A percentile compares a stretch with the other conserved stretches of the same genome.
Evolutionary conservation across 306 rosid genomes (phyloP).

Genomic region (Vigna reflexopilosa): DNA sequence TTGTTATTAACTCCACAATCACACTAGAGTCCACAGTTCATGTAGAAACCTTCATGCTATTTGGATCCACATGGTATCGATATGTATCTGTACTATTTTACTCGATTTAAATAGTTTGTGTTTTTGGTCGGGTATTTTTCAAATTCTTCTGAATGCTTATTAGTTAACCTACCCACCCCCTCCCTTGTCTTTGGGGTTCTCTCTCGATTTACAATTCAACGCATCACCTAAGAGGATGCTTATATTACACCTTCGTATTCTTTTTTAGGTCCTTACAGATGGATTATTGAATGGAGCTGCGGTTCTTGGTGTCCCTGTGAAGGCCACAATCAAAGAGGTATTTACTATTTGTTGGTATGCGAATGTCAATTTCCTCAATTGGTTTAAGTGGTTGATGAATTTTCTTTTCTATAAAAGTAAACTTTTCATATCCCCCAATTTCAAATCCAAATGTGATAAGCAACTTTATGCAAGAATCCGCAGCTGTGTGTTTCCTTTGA

Average conservation of each 20-base stretch:
- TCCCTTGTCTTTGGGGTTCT: background rate
- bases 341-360: slow-evolving; percentile 24
- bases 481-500: background rate
- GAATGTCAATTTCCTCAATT: background rate
- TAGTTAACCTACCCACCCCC: slow-evolving; percentile 10
- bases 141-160: slow-evolving; percentile 7
- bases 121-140: background rate
- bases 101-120: slow-evolving; percentile 17
- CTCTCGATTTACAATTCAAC: slow-evolving; percentile 7
- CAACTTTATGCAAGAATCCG: slow-evolving; percentile 17
- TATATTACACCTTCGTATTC: slow-evolving; percentile 32
- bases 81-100: slow-evolving; percentile 23
- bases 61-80: slow-evolving; percentile 17
- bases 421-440: slow-evolving; percentile 1
- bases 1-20: slow-evolving; percentile 26
- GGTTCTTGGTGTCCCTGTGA: slow-evolving; percentile 93
- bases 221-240: slow-evolving; percentile 22
- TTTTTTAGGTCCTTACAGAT: slow-evolving; percentile 82
- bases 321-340: slow-evolving; percentile 99
- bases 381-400: slow-evolving; percentile 13
- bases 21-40: slow-evolving; percentile 32
- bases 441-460: slow-evolving; percentile 1
- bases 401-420: background rate
- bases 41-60: slow-evolving; percentile 16
- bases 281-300: slow-evolving; percentile 87